Percentiles rank a stretch among this genome's conserved stretches.
These are phyloP conservation scores for Immersiella caudata DNA, from an alignment of 495 filamentous ascomycete species.

Conservation along the genomic window DNA sequence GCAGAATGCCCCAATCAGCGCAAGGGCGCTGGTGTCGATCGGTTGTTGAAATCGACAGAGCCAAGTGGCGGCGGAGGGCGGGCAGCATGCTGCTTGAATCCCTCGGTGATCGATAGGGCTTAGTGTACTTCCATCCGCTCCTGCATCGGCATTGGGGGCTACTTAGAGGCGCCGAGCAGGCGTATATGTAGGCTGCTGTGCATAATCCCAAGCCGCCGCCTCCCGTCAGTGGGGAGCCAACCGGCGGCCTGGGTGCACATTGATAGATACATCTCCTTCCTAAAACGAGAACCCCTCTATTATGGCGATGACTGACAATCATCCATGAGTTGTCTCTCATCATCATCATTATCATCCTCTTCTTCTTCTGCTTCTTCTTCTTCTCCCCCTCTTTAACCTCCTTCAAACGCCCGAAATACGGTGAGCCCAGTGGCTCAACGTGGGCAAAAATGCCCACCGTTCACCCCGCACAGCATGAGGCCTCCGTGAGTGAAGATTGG, in stretches of 20 bases:
- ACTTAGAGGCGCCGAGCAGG: neutral
- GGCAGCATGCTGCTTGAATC: neutral
- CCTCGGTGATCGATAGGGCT: slow-evolving; percentile 21
- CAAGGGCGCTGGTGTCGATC: slow-evolving; percentile 12
- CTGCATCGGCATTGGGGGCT: slow-evolving; percentile 8
- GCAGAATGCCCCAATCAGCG: slow-evolving; percentile 4
- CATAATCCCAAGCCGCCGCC: neutral
- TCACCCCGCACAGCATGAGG: slow-evolving; percentile 25
- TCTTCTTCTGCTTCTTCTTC: neutral
- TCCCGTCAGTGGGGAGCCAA: neutral
- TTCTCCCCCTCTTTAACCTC: slow-evolving; percentile 1
- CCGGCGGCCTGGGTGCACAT: neutral
- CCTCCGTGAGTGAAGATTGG: too few relatives aligned
- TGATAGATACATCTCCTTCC: neutral
- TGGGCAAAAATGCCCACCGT: slow-evolving; percentile 29
- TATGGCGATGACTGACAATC: neutral
- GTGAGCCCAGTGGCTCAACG: neutral
- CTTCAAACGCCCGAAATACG: neutral
- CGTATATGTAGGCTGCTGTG: neutral
- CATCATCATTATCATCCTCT: neutral
- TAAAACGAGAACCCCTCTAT: neutral
- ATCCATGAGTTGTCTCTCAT: neutral
- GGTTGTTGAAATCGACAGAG: slow-evolving; percentile 9
- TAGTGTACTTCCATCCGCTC: slow-evolving; percentile 14
- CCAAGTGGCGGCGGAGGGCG: neutral